Evolutionary conservation across 148 eudicot species (phyloP).

Genomic region (Silene latifolia): DNA sequence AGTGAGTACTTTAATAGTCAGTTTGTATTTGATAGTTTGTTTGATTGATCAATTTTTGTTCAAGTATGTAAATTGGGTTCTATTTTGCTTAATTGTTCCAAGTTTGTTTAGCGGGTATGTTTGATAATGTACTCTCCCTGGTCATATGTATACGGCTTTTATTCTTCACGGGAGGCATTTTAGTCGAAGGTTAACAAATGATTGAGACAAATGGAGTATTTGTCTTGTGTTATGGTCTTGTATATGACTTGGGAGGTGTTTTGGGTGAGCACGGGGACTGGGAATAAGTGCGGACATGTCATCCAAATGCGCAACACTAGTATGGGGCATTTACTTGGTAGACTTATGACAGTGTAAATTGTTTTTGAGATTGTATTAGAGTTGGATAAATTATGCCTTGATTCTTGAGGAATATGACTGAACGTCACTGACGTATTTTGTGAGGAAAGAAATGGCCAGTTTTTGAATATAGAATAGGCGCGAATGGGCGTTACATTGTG

Average conservation of each 20-base stretch:
- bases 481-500: not conserved
- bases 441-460: not conserved
- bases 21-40: not conserved
- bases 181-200: too few species aligned
- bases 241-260: too few species aligned
- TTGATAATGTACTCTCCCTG: not conserved
- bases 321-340: not conserved
- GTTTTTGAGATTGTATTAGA: not conserved
- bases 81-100: not conserved
- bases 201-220: too few species aligned
- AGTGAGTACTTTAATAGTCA: not conserved
- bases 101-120: not conserved
- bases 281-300: too few species aligned
- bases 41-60: slow-evolving; percentile 13
- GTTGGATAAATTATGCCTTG: too few species aligned
- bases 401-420: too few species aligned
- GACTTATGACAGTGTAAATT: not conserved
- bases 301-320: too few species aligned
- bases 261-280: too few species aligned
- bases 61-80: not conserved
- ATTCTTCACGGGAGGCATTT: not conserved
- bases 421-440: too few species aligned
- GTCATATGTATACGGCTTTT: too few species aligned
- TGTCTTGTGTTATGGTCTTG: too few species aligned
- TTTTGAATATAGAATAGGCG: not conserved